phyloP scores from a whole-genome alignment of 495 filamentous ascomycete genomes.

The Cercophora newfieldiana region DNA sequence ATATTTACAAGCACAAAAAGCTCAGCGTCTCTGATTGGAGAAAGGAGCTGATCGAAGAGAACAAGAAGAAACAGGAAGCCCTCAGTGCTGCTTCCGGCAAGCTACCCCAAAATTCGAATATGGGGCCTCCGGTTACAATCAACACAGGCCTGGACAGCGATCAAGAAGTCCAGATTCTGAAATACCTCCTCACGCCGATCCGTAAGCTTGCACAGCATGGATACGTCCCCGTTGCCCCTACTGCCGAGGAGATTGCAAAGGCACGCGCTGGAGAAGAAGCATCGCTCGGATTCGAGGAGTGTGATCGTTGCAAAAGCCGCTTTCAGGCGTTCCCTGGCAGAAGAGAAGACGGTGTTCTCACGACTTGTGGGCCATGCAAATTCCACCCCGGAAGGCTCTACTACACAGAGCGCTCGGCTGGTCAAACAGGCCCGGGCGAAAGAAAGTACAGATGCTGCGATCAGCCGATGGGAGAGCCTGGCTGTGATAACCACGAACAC shows the following conservation, averaged over 20 bases:
- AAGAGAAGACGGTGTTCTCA: conserved; percentile 74
- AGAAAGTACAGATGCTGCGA: conserved; percentile 77
- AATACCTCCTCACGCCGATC: conserved; percentile 59
- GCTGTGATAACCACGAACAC: conserved; percentile 71
- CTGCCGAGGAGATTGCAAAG: conserved; percentile 45
- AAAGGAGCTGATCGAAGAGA: conserved; percentile 38
- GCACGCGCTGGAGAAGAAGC: conserved; percentile 65
- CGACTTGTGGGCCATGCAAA: conserved; percentile 72
- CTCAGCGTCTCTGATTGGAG: conserved; percentile 70
- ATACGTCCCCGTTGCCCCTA: conserved; percentile 69
- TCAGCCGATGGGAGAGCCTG: conserved; percentile 65
- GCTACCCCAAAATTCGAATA: conserved; percentile 25
- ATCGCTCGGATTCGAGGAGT: conserved; percentile 76
- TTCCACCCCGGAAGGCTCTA: conserved; percentile 72
- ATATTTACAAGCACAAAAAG: conserved; percentile 70
- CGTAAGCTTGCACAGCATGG: conserved; percentile 62
- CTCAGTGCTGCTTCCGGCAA: conserved; percentile 15
- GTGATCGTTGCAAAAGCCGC: conserved; percentile 79
- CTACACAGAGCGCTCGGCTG: conserved; percentile 45
- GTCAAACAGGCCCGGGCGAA: conserved; percentile 49
- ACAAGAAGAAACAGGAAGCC: conserved; percentile 32
- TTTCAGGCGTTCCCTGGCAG: conserved; percentile 94
- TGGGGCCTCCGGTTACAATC: conserved; percentile 46
- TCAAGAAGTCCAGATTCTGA: conserved; percentile 68
- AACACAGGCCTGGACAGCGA: conserved; percentile 64